A percentile compares a stretch with the other conserved stretches of the same genome.
These are phyloP conservation scores for Lyophyllum semitale DNA, from an alignment of 768 basidiomycete species.

Conservation along the genomic window DNA sequence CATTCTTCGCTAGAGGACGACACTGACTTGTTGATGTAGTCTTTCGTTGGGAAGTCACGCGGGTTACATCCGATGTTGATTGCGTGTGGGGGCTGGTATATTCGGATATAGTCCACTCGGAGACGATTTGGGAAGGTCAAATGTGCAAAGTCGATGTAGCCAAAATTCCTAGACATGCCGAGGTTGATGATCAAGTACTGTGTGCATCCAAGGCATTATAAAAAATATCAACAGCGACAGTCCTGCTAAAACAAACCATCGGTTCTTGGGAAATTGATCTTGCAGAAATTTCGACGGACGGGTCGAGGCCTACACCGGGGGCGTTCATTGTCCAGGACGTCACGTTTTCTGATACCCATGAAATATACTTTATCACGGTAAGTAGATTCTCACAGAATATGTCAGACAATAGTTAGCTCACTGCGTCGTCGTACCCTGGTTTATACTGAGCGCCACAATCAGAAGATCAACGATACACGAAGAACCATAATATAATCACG, in stretches of 20 bases:
- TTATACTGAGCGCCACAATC: constrained; percentile 32
- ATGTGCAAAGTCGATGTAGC: constrained; percentile 61
- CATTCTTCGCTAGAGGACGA: background rate
- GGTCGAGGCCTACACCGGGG: constrained; percentile 64
- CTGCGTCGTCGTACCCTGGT: constrained; percentile 60
- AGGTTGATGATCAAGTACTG: constrained; percentile 82
- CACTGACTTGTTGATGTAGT: constrained; percentile 62
- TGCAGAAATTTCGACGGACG: constrained; percentile 54
- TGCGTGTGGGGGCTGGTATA: constrained; percentile 61
- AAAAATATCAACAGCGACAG: constrained; percentile 26
- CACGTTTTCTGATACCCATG: constrained; percentile 72
- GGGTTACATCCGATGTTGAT: constrained; percentile 75
- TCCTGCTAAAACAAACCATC: constrained; percentile 55
- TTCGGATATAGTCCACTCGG: constrained; percentile 50
- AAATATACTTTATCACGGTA: constrained; percentile 58
- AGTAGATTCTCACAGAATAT: background rate
- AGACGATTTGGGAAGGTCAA: constrained; percentile 62
- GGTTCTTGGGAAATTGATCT: constrained; percentile 78
- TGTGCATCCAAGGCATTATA: constrained; percentile 19
- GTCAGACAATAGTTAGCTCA: constrained; percentile 27
- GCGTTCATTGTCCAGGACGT: constrained; percentile 73
- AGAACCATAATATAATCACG: constrained; percentile 13
- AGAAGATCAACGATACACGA: background rate
- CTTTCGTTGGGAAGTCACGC: constrained; percentile 55
- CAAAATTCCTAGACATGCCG: constrained; percentile 81